Base-by-base conservation (phyloP, 192 early-diverging fungal species). In the Backusella psychrophila region DNA sequence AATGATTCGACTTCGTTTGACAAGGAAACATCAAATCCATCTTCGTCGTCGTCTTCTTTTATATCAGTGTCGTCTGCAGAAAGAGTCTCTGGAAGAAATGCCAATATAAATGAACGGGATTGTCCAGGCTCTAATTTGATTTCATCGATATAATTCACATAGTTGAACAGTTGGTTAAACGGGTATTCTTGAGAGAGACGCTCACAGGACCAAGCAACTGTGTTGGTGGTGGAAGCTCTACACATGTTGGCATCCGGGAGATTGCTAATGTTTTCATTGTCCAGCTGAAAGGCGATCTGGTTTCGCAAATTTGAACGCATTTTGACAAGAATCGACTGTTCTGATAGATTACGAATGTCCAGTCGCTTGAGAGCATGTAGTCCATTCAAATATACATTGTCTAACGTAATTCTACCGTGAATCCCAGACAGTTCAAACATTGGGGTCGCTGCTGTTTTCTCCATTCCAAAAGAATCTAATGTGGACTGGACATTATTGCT, bases 91-190 rank as follows among this genome's bases (percentile, higher is more conserved):
- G 95, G 94, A 39, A 95, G 78, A 77, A 98, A 95, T 12, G 91
- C 90, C 12, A 98, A 85, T 69, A 98, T 93, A 11, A 98, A 78
- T 66, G 91, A 85, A 73, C 85, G 85, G 0, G 92, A 90, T 74
- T 94, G 84, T 15, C 86, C 81, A 9, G 94, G 89, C 5, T 85
- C 78, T 26, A 99, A 81, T 19, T 83, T 77, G 0, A 98, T 71
- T 75, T 91, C 84, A 71, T 90, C 88, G 33, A 94, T 89, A 72
- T 94, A 91, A 65, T 94, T 93, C 42, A 98, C 92, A 80, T 91
- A 93, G 81, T 99, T 99, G 82, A 98, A 97, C 0, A 97, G 87
- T 77, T 98, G 94, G 77, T 97, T 96, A 77, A 94, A 98, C 63
- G 89, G 86, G 15, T 84, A 85, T 6, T 65, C 78, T 7, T 84